Evolutionary conservation across 768 basidiomycete genomes (phyloP), one percentile per base, ranked within the genome.

Genomic region (Tricholoma sp.): DNA sequence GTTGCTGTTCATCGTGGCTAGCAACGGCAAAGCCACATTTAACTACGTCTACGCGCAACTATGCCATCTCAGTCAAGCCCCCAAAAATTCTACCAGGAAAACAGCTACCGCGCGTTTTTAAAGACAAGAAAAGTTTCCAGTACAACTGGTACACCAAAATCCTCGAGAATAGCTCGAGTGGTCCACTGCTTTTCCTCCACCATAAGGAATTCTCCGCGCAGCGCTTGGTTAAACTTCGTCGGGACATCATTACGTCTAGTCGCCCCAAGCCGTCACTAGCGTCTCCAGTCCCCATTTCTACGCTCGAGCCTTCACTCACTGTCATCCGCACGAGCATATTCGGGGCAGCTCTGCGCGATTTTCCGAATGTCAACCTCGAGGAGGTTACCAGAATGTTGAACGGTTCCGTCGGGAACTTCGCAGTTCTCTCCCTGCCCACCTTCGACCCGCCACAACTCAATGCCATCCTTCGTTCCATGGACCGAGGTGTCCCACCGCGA

Each of bases 101-200:
- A 65, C 72, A 73, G 31, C 70, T 72, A 24, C 83, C 85, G 0
- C 88, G 94, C 43, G 77, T 82, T 58, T 94, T 92, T 69, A 80
- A 79, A 52, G 82, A 84, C 67, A 88, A 89, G 69, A 97, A 95
- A 70, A 77, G 84, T 1, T 86, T 83, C 71, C 85, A 92, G 69
- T 91, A 86, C 74, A 80, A 83, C 74, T 85, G 88, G 72, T 94
- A 94, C 78, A 76, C 79, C 56, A 80, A 79, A 64, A 82, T 96
- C 60, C 79, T 96, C 65, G 71, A 81, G 57, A 73, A 77, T 54
- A 81, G 80, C 67, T 63, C 71, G 21, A 70, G 76, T 35, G 76
- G 83, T 0, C 86, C 92, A 31, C 74, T 94, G 67, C 75, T 97
- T 61, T 79, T 96, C 72, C 83, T 96, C 58, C 79, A 84, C 52